Percentiles rank a stretch among this genome's conserved stretches.
These are phyloP conservation scores for Clonostachys chloroleuca DNA, from an alignment of 2,329 filamentous ascomycete species.

Conservation along the genomic window DNA sequence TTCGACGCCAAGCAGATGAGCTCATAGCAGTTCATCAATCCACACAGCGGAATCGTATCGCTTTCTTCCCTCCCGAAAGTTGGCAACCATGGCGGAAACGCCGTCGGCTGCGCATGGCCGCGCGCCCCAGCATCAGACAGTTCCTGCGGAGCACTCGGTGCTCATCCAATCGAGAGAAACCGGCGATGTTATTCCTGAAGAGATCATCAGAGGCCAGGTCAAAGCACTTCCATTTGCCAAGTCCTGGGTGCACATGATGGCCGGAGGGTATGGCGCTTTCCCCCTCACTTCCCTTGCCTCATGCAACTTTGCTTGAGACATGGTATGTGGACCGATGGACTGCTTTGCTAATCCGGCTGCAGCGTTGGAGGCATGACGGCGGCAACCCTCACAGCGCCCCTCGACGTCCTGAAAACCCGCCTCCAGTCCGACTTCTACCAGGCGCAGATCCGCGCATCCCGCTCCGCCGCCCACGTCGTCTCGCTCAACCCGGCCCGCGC, in stretches of 20 bases:
- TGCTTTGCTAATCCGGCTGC: constrained; percentile 1
- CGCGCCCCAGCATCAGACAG: constrained; percentile 7
- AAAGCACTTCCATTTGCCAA: constrained; percentile 56
- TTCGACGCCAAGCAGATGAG: no score
- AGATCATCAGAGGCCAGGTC: constrained; percentile 20
- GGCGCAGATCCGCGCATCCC: constrained; percentile 66
- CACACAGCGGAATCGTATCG: not conserved
- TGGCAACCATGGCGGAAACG: constrained; percentile 15
- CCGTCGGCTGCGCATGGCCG: no score
- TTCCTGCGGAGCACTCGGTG: constrained; percentile 25
- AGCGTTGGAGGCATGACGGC: constrained; percentile 89
- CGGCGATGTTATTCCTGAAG: constrained; percentile 47
- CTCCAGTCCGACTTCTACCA: constrained; percentile 96
- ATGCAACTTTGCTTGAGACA: not conserved
- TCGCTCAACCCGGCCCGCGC: constrained; percentile 59
- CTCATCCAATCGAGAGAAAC: constrained; percentile 58
- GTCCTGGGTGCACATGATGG: constrained; percentile 89
- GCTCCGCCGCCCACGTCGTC: constrained; percentile 44
- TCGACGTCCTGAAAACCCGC: constrained; percentile 90
- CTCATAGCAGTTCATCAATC: no score
- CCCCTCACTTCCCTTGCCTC: not conserved
- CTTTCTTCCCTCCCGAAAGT: not conserved
- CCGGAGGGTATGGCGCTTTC: constrained; percentile 66
- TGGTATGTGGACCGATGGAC: not conserved
- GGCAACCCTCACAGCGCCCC: constrained; percentile 85